phyloP scores from a whole-genome alignment of 2,329 filamentous ascomycete species.

The Macrophomina phaseolina region DNA sequence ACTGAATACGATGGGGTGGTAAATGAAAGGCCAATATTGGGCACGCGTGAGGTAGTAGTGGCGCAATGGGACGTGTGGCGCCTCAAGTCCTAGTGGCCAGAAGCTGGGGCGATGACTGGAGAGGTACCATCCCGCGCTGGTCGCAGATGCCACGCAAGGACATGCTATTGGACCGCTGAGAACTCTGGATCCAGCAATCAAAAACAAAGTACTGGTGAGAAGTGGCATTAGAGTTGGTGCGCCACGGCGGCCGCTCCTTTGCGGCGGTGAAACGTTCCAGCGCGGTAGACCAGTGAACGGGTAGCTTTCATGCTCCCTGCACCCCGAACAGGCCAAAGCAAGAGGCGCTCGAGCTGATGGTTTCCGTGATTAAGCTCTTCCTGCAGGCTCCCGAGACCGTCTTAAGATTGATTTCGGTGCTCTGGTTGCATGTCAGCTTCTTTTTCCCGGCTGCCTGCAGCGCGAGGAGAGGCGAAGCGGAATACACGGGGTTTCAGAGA shows the following conservation, averaged over 20 bases:
- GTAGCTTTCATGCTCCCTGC: neutral
- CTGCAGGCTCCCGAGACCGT: slow-evolving; percentile 14
- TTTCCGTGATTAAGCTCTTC: neutral
- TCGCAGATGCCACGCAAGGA: no score
- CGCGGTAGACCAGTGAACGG: neutral
- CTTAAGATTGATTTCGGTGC: neutral
- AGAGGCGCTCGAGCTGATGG: neutral
- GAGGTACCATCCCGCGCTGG: no score
- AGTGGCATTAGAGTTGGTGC: slow-evolving; percentile 4
- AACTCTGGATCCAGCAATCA: no score
- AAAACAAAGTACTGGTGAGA: no score
- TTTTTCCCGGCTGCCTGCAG: slow-evolving; percentile 2
- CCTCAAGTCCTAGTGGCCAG: no score
- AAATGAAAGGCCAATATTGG: no score
- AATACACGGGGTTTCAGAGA: neutral
- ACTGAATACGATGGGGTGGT: neutral
- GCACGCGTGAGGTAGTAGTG: no score
- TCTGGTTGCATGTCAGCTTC: neutral
- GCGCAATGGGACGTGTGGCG: no score
- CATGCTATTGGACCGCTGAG: no score
- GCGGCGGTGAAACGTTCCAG: neutral
- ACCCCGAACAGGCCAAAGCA: no score
- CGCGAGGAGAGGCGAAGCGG: neutral
- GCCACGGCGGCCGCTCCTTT: neutral
- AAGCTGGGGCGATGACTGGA: no score